These are phyloP conservation scores for Penicillium desertorum DNA, from an alignment of 495 filamentous ascomycete species.

Conservation along the genomic window DNA sequence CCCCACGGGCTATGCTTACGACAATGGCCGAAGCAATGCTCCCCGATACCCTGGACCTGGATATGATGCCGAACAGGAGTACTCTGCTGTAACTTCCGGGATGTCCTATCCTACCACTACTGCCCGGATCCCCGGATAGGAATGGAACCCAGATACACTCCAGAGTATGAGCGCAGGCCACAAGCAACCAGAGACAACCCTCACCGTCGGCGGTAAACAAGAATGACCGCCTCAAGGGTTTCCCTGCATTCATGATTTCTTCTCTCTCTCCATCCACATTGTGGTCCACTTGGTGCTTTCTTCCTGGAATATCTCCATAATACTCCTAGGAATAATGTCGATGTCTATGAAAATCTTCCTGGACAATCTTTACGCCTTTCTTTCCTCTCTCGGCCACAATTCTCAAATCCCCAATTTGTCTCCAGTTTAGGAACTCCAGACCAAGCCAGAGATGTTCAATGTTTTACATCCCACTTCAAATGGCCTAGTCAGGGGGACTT, in stretches of 20 bases:
- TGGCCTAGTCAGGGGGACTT: constrained; percentile 11
- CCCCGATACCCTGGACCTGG: constrained; percentile 49
- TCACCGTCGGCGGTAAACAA: constrained; percentile 42
- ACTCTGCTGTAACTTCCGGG: constrained; percentile 45
- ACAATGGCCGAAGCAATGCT: constrained; percentile 46
- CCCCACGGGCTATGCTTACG: constrained; percentile 41
- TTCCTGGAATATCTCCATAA: constrained; percentile 21
- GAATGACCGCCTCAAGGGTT: constrained; percentile 15
- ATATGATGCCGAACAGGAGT: constrained; percentile 48
- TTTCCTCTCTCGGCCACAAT: constrained; percentile 9
- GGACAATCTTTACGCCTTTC: constrained; percentile 14
- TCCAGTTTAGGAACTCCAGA: constrained; percentile 15
- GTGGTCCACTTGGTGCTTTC: constrained; percentile 25
- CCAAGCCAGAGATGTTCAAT: constrained; percentile 15
- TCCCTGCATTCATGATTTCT: constrained; percentile 19
- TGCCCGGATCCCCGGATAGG: constrained; percentile 49
- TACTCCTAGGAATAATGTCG: constrained; percentile 27
- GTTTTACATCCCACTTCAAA: constrained; percentile 12
- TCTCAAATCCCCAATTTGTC: constrained; percentile 9
- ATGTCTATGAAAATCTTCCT: constrained; percentile 22
- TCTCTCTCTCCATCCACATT: constrained; percentile 17
- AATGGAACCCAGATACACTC: constrained; percentile 52
- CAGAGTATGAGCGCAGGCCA: constrained; percentile 49
- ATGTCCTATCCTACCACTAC: constrained; percentile 47
- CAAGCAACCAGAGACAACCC: constrained; percentile 45